Percentiles rank a stretch among this genome's conserved stretches.
Conservation (phyloP, 179 eudicot genomes). For the Spinacia oleracea region DNA sequence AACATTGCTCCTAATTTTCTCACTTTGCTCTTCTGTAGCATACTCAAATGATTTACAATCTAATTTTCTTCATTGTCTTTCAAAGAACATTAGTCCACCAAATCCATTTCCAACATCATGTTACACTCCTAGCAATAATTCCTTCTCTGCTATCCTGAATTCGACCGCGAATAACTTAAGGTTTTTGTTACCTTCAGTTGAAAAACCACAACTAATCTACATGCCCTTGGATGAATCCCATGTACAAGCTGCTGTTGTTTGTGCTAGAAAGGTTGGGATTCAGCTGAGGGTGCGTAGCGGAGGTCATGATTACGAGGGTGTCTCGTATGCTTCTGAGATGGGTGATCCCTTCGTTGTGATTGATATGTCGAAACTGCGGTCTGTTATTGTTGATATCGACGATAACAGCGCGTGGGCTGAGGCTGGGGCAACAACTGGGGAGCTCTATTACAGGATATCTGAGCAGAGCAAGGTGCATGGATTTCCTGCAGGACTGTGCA, state of each 20-base stretch:
- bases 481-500: constrained; percentile 54
- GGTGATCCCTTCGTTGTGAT: constrained; percentile 39
- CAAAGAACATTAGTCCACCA: constrained; percentile 24
- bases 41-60: constrained; percentile 20
- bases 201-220: constrained; percentile 40
- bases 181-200: constrained; percentile 34
- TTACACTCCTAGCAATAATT: constrained; percentile 28
- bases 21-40: constrained; percentile 9
- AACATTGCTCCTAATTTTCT: constrained; percentile 8
- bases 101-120: constrained; percentile 33
- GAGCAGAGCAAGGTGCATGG: constrained; percentile 41
- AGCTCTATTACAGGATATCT: constrained; percentile 36
- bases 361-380: constrained; percentile 41
- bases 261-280: constrained; percentile 37
- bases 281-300: constrained; percentile 46
- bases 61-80: constrained; percentile 32
- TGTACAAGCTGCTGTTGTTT: constrained; percentile 39
- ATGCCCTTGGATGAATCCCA: constrained; percentile 44
- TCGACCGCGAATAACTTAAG: constrained; percentile 39
- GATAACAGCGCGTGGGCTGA: constrained; percentile 46
- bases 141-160: constrained; percentile 29
- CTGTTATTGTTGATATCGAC: constrained; percentile 34
- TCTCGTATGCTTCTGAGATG: constrained; percentile 41
- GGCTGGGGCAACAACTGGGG: constrained; percentile 49
- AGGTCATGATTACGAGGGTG: constrained; percentile 48